Evolutionary conservation across 768 basidiomycete species (phyloP).

Genomic region (Boletus patriciae): DNA sequence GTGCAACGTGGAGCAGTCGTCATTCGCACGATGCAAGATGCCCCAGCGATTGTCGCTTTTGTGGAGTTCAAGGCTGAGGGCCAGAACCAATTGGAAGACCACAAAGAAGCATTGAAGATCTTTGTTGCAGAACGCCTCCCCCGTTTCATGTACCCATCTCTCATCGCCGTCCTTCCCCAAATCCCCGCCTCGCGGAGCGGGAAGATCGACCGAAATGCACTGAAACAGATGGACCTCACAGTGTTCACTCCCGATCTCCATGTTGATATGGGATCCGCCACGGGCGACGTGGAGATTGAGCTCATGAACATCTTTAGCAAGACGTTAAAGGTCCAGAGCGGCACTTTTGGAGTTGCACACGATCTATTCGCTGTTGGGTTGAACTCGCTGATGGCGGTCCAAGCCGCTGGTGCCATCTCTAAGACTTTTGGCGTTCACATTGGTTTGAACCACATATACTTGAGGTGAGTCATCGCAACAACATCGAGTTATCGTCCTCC

Average conservation of each 20-base stretch:
- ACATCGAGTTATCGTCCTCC: neutral
- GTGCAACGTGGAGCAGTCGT: constrained; percentile 25
- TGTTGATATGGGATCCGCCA: constrained; percentile 26
- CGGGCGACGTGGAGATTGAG: constrained; percentile 29
- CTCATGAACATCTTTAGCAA: constrained; percentile 28
- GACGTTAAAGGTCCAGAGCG: constrained; percentile 20
- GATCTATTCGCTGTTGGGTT: constrained; percentile 32
- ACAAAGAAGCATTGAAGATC: constrained; percentile 22
- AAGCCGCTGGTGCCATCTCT: constrained; percentile 30
- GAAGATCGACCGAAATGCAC: constrained; percentile 30
- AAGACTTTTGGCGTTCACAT: constrained; percentile 32
- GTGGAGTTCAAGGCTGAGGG: constrained; percentile 24
- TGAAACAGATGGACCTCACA: constrained; percentile 29
- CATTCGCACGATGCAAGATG: constrained; percentile 30
- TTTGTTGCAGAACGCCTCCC: constrained; percentile 32
- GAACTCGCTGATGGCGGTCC: constrained; percentile 35
- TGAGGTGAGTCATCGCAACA: constrained; percentile 21
- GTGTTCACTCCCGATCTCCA: constrained; percentile 22
- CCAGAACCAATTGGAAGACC: constrained; percentile 17
- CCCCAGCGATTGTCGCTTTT: constrained; percentile 32
- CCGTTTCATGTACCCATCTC: constrained; percentile 35
- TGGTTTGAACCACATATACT: constrained; percentile 30
- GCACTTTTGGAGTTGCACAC: constrained; percentile 27
- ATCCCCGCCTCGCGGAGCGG: constrained; percentile 28
- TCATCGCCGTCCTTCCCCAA: constrained; percentile 25